Evolutionary conservation across 1,284 basidiomycete species (phyloP).

Genomic region (Tilletia indica): DNA sequence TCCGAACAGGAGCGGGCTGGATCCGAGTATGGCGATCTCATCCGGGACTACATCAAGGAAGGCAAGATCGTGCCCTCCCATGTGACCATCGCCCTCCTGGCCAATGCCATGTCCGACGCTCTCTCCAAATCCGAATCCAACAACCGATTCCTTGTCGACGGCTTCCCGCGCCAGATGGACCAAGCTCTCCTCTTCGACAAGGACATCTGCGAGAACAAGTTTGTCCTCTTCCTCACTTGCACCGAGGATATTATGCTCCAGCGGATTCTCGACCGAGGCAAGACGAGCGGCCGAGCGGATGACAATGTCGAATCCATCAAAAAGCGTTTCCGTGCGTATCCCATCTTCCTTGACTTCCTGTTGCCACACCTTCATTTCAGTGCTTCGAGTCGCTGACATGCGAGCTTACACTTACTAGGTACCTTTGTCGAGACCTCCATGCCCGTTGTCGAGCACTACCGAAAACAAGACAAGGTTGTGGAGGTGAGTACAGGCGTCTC

Average conservation of each 20-base stretch:
- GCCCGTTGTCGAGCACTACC: slow-evolving; percentile 91
- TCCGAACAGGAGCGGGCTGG: slow-evolving; percentile 86
- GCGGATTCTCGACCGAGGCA: slow-evolving; percentile 80
- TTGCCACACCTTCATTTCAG: background rate
- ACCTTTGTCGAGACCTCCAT: slow-evolving; percentile 91
- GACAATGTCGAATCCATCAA: slow-evolving; percentile 93
- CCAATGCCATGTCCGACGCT: slow-evolving; percentile 81
- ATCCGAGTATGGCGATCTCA: slow-evolving; percentile 81
- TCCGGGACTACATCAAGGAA: slow-evolving; percentile 84
- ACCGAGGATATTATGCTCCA: slow-evolving; percentile 83
- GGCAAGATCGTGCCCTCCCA: slow-evolving; percentile 96
- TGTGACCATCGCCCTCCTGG: slow-evolving; percentile 90
- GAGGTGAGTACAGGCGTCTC: slow-evolving; percentile 61
- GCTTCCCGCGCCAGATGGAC: slow-evolving; percentile 98
- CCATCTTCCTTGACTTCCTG: background rate
- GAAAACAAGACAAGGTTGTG: slow-evolving; percentile 70
- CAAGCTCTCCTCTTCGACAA: slow-evolving; percentile 91
- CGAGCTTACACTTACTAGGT: slow-evolving; percentile 58
- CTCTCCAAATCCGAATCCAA: slow-evolving; percentile 58
- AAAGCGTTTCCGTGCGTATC: slow-evolving; percentile 81
- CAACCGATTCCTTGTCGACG: slow-evolving; percentile 91
- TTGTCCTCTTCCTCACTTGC: slow-evolving; percentile 85
- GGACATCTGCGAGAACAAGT: slow-evolving; percentile 76
- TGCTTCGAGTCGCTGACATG: background rate
- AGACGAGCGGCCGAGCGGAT: slow-evolving; percentile 92